Evolutionary conservation across 2,329 filamentous ascomycete genomes (phyloP).

Genomic region (Diaporthe sp.): DNA sequence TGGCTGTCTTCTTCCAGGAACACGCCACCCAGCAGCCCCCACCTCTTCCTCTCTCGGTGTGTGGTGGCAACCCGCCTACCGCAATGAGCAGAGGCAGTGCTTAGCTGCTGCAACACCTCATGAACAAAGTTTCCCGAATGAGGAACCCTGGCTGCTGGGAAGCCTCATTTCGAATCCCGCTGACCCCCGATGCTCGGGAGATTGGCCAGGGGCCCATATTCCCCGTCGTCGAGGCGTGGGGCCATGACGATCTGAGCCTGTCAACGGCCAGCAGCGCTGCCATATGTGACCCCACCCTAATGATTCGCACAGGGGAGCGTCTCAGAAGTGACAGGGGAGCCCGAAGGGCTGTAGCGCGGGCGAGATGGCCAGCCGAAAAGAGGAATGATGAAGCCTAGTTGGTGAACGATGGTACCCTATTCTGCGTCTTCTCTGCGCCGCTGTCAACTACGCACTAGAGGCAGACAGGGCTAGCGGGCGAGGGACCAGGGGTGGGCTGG

Average conservation of each 20-base stretch:
- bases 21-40: neutral
- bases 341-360: constrained; percentile 45
- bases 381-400: constrained; percentile 23
- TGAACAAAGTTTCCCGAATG: constrained; percentile 25
- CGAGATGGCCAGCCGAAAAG: constrained; percentile 27
- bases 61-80: constrained; percentile 15
- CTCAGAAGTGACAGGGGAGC: constrained; percentile 52
- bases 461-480: neutral
- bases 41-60: neutral
- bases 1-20: neutral
- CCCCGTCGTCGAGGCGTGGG: constrained; percentile 30
- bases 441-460: constrained; percentile 15
- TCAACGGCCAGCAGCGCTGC: constrained; percentile 12
- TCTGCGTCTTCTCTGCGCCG: constrained; percentile 5
- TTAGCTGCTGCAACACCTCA: constrained; percentile 11
- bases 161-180: constrained; percentile 27
- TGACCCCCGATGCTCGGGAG: constrained; percentile 25
- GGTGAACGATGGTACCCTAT: constrained; percentile 12
- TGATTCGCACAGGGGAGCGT: constrained; percentile 26
- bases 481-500: constrained; percentile 20
- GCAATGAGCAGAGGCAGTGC: constrained; percentile 25
- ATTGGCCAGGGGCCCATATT: constrained; percentile 27
- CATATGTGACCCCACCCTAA: constrained; percentile 9
- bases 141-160: neutral
- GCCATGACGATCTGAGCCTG: constrained; percentile 19